These are phyloP conservation scores for Dichotomocladium elegans DNA, from an alignment of 371 early-diverging fungal genomes.

Conservation along the genomic window DNA sequence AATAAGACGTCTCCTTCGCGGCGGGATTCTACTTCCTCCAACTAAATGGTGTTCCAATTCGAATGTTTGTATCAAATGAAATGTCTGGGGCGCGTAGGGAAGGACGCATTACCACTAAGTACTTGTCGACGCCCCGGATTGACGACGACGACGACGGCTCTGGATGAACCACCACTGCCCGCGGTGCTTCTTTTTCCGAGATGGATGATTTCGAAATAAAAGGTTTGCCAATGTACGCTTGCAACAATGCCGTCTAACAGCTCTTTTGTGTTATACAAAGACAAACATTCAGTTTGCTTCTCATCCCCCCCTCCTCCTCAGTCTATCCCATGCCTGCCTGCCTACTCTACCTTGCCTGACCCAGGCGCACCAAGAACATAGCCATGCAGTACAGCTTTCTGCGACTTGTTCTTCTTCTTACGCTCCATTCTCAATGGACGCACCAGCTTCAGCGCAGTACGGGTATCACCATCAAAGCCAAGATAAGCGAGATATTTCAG, in stretches of 20 bases:
- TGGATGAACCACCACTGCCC: constrained; percentile 72
- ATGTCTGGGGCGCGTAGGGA: no score
- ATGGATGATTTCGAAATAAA: constrained; percentile 69
- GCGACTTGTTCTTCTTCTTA: constrained; percentile 79
- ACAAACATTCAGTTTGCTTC: no score
- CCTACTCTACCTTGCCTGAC: constrained; percentile 81
- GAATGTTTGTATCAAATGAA: no score
- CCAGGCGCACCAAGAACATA: constrained; percentile 93
- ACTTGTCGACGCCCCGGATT: constrained; percentile 89
- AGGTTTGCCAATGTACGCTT: constrained; percentile 79
- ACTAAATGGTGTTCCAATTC: no score
- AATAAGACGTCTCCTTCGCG: constrained; percentile 78
- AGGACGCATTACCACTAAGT: constrained; percentile 74
- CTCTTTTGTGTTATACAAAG: no score
- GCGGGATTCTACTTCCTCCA: constrained; percentile 86
- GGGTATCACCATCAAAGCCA: constrained; percentile 84
- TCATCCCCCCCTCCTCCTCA: not conserved
- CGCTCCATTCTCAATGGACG: constrained; percentile 64
- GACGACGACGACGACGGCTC: constrained; percentile 93
- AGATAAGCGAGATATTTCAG: constrained; percentile 93
- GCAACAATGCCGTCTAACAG: constrained; percentile 79
- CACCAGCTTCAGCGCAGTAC: constrained; percentile 67
- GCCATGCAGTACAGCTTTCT: constrained; percentile 87
- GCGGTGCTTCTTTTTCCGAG: no score
- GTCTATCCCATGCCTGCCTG: no score